phyloP scores from a whole-genome alignment of 805 yeast species.

The Saturnispora sanitii region DNA sequence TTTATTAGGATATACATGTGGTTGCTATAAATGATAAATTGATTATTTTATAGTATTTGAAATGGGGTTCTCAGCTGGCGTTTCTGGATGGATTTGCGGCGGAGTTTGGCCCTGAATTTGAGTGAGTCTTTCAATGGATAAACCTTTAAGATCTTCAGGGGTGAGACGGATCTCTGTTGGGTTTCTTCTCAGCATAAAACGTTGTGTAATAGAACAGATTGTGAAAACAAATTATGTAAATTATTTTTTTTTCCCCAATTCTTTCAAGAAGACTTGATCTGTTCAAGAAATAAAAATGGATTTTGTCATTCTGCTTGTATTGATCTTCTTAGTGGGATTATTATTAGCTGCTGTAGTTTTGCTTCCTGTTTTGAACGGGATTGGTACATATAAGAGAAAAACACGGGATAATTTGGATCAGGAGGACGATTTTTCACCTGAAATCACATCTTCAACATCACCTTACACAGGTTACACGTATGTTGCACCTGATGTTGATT shows the following conservation, averaged over 20 bases:
- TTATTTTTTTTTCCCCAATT: neutral
- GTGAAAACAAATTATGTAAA: neutral
- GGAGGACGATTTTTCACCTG: slow-evolving; percentile 11
- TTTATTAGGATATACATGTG: neutral
- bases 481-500: slow-evolving; percentile 26
- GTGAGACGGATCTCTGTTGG: slow-evolving; percentile 59
- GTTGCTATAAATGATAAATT: too few relatives aligned
- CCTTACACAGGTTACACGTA: slow-evolving; percentile 14
- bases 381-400: slow-evolving; percentile 21
- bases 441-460: slow-evolving; percentile 7
- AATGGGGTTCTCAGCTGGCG: neutral
- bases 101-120: neutral
- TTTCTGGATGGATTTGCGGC: neutral
- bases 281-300: too few relatives aligned
- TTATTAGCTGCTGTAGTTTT: slow-evolving; percentile 11
- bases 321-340: slow-evolving; percentile 15
- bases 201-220: neutral
- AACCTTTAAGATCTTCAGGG: slow-evolving; percentile 52
- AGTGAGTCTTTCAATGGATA: slow-evolving; percentile 1
- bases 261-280: too few relatives aligned
- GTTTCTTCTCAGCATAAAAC: slow-evolving; percentile 54
- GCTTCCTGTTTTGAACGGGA: slow-evolving; percentile 23
- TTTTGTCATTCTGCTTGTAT: slow-evolving; percentile 9
- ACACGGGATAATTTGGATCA: slow-evolving; percentile 15
- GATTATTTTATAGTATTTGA: neutral